Evolutionary conservation across 1,284 basidiomycete genomes (phyloP), one percentile per base, ranked within the genome.

Genomic region (Macrocybe sp.): DNA sequence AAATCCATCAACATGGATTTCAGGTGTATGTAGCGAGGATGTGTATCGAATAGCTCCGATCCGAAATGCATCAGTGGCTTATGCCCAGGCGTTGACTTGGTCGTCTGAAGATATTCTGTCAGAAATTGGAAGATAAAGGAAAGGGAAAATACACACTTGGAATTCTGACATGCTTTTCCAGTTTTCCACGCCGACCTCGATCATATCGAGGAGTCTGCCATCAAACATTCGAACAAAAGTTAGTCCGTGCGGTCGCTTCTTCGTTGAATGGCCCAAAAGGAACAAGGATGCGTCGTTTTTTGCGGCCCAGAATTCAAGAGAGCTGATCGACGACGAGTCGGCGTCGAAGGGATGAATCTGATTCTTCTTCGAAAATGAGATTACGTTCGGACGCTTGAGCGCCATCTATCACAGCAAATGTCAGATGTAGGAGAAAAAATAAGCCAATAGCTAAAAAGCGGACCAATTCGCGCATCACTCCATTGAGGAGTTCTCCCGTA

Each of bases 281-380:
- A 98, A 97, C 59, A 99, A 73, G 3, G 84, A 85, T 1, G 95
- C 94, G 59, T 99, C 97, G 69, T 99, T 99, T 73, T 99, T 99
- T 34, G 73, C 62, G 1, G 85, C 74, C 90, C 94, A 99, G 67
- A 99, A 99, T 58, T 92, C 92, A 48, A 99, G 73, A 1, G 91
- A 89, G 10, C 77, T 60, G 36, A 63, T 57, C n/a, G 73, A 74
- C 16, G 63, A 64, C 0, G 85, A 73, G 2, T 81, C 66, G 52
- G 92, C 80, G 60, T 97, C 96, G 63, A 99, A 98, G 2, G 97
- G 97, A 44, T 89, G 85, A 11, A 98, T 81, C 36, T 75, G 69
- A 66, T 98, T 98, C 72, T 97, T 98, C 69, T 97, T 97, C 49
- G 87, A 89, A 70, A 99, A 99, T 10, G 91, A 82, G 56, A 98